These are phyloP conservation scores for Dunaliella primolecta DNA, from an alignment of 139 green algal genomes.

Conservation along the genomic window DNA sequence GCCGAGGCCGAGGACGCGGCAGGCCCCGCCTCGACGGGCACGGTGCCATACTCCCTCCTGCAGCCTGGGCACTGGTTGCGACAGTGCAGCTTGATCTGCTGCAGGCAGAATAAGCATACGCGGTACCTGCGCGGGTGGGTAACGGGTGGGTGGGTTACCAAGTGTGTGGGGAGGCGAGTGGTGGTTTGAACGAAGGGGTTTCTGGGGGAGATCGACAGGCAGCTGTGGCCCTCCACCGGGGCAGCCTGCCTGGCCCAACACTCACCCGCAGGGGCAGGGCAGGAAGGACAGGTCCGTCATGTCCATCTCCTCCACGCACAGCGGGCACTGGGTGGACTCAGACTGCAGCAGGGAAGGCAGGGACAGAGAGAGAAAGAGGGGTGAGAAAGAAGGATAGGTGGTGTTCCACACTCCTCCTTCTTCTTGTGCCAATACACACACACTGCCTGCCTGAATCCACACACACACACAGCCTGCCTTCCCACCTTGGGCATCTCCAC, in stretches of 20 bases:
- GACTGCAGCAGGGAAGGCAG: neutral
- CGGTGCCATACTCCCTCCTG: conserved; percentile 43
- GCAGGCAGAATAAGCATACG: conserved; percentile 58
- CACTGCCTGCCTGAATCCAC: too few species aligned
- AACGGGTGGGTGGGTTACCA: neutral
- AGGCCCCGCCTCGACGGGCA: neutral
- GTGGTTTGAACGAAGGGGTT: neutral
- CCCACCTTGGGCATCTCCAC: too few species aligned
- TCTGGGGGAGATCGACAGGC: neutral
- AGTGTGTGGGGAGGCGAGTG: neutral
- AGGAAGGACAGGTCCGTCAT: conserved; percentile 51
- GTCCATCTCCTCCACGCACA: conserved; percentile 59
- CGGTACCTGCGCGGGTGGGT: conserved; percentile 40
- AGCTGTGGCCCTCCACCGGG: neutral
- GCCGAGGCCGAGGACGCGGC: neutral
- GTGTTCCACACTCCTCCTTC: too few species aligned
- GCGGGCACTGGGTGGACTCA: conserved; percentile 30
- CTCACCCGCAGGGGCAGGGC: conserved; percentile 58
- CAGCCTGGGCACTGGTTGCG: conserved; percentile 49
- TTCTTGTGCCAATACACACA: too few species aligned
- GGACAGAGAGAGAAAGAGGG: too few species aligned
- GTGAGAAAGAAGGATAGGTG: too few species aligned
- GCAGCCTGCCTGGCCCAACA: neutral
- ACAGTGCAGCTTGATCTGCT: conserved; percentile 50
- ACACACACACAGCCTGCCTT: too few species aligned